A percentile compares a stretch with the other conserved stretches of the same genome.
These are phyloP conservation scores for Candida palmyrensis DNA, from an alignment of 805 yeast genomes.

Conservation along the genomic window DNA sequence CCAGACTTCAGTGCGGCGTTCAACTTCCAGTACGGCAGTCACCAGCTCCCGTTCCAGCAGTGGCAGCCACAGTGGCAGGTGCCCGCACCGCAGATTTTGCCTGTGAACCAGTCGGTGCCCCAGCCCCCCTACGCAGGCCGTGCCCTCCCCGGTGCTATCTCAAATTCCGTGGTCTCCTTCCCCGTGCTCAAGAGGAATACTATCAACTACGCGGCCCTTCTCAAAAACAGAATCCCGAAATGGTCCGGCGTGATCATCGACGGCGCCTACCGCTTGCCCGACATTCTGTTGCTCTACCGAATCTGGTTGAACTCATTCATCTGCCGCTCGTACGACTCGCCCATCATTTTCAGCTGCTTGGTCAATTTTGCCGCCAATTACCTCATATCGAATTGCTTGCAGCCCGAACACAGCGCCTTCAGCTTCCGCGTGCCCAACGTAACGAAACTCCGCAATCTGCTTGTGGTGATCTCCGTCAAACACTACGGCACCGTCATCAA, in stretches of 20 bases:
- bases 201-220: not conserved
- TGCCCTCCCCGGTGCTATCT: not conserved
- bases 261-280: constrained; percentile 23
- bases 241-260: constrained; percentile 12
- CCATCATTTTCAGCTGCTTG: constrained; percentile 31
- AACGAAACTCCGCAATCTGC: constrained; percentile 17
- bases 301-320: constrained; percentile 30
- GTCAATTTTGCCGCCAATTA: constrained; percentile 35
- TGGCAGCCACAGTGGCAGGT: not conserved
- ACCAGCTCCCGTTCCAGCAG: not conserved
- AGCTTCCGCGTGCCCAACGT: constrained; percentile 9
- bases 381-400: constrained; percentile 25
- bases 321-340: constrained; percentile 16
- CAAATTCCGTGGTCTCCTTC: not conserved
- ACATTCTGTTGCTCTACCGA: constrained; percentile 25
- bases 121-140: not conserved
- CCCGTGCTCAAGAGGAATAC: not conserved
- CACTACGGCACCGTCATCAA: constrained; percentile 33
- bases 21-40: not conserved
- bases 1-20: not conserved
- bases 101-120: too few relatives aligned
- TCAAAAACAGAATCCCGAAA: too few relatives aligned
- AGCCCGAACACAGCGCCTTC: constrained; percentile 7
- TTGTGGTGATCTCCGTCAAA: constrained; percentile 27
- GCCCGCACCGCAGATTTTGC: too few relatives aligned